phyloP scores from a whole-genome alignment of 73 alveolate genomes.

The Paramecium octaurelia region DNA sequence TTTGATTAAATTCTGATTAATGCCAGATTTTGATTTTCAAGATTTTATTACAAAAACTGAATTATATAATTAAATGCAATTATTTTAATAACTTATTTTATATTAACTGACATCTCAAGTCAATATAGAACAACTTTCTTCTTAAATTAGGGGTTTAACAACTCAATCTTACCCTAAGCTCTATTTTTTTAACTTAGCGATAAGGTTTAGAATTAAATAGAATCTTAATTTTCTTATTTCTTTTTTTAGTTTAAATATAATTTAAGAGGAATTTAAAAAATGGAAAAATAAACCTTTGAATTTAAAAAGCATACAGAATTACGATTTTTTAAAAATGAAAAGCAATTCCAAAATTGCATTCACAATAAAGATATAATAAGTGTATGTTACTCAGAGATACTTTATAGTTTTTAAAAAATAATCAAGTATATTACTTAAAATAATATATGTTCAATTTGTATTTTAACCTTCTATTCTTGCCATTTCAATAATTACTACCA shows the following conservation, averaged over 20 bases:
- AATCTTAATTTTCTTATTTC: background rate
- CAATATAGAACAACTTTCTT: background rate
- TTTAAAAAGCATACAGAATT: background rate
- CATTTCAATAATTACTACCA: background rate
- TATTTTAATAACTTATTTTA: too few relatives aligned
- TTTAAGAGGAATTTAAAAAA: background rate
- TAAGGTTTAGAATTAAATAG: background rate
- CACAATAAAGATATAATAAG: background rate
- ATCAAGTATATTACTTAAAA: background rate
- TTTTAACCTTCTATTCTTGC: background rate
- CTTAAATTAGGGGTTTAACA: background rate
- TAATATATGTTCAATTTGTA: background rate
- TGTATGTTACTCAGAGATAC: background rate
- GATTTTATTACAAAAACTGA: too few relatives aligned
- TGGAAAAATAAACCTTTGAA: background rate
- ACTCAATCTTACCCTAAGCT: too few relatives aligned
- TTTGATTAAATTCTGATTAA: too few relatives aligned
- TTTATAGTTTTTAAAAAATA: background rate
- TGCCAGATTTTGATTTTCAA: too few relatives aligned
- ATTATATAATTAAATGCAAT: too few relatives aligned
- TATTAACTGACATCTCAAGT: too few relatives aligned
- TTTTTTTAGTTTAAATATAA: background rate
- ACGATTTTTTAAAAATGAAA: too few relatives aligned
- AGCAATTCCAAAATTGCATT: background rate
- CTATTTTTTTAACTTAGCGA: background rate